Conservation (phyloP, 2,329 filamentous ascomycete species). For the Ceratocystis cacaofunesta region DNA sequence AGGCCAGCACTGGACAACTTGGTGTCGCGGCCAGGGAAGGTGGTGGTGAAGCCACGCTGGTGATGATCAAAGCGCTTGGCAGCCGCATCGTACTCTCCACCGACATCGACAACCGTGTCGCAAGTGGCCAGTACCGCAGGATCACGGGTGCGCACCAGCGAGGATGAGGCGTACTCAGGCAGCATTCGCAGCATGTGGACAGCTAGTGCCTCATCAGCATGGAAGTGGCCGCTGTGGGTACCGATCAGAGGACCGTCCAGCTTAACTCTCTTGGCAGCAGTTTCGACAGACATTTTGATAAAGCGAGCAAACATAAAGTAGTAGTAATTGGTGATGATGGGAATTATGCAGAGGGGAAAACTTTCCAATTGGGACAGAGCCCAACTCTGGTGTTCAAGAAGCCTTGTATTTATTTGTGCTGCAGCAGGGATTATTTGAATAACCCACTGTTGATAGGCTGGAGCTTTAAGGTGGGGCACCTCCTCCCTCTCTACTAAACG, state of each 20-base stretch:
- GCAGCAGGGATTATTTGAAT: conserved; percentile 10
- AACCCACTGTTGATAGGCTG: conserved; percentile 3
- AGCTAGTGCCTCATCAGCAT: conserved; percentile 93
- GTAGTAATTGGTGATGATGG: neutral
- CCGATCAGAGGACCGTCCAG: conserved; percentile 51
- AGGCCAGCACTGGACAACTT: conserved; percentile 90
- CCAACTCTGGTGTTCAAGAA: neutral
- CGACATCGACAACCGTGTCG: conserved; percentile 96
- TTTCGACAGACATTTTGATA: conserved; percentile 45
- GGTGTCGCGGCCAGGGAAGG: conserved; percentile 69
- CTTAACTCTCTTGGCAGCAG: conserved; percentile 70
- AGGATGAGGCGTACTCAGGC: conserved; percentile 58
- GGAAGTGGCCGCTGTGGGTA: conserved; percentile 97
- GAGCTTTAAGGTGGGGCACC: neutral
- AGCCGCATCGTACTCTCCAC: conserved; percentile 72
- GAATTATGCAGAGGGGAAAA: neutral
- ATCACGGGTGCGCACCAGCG: conserved; percentile 78
- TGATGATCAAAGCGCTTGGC: conserved; percentile 87
- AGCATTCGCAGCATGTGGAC: conserved; percentile 90
- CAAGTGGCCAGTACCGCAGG: conserved; percentile 61
- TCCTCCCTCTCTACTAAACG: neutral
- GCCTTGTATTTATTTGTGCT: neutral
- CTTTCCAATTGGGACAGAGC: neutral
- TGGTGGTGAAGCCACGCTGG: conserved; percentile 76
- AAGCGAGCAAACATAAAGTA: conserved; percentile 27